Percentiles rank a stretch among this genome's conserved stretches.
Evolutionary conservation across 2,329 filamentous ascomycete genomes (phyloP).

Genomic region (Sclerotinia nivalis): DNA sequence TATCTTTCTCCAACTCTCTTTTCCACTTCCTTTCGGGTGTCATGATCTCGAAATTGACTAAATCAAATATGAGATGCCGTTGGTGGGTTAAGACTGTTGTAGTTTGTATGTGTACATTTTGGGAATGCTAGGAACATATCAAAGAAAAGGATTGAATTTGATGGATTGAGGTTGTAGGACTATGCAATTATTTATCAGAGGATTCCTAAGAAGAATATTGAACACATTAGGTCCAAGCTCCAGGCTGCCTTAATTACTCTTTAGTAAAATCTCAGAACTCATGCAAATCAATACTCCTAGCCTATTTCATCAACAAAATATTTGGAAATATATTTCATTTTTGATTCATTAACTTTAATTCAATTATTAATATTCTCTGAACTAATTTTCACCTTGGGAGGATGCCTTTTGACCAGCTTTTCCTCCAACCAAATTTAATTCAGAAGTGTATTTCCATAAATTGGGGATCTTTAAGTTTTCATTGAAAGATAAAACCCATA

Average conservation of each 20-base stretch:
- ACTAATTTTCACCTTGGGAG: background rate
- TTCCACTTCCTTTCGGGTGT: background rate
- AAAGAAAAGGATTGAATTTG: background rate
- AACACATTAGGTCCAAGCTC: background rate
- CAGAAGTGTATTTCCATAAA: too few species aligned
- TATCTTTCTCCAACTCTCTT: background rate
- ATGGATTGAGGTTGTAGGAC: background rate
- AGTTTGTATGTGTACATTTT: background rate
- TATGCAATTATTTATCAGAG: background rate
- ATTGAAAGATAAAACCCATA: background rate
- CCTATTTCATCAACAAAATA: background rate
- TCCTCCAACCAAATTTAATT: background rate
- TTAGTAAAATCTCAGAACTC: background rate
- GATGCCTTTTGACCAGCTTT: background rate
- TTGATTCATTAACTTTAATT: background rate
- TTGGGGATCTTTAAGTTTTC: background rate
- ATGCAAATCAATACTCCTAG: background rate
- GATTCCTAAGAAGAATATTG: too few species aligned
- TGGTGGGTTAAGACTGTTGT: background rate
- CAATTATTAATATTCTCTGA: too few species aligned
- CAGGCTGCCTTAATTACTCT: background rate
- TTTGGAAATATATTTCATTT: background rate
- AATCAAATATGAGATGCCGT: background rate
- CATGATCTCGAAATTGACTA: background rate
- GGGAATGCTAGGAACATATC: fast-evolving